Conservation (phyloP, 257 asterid species). For the Rauvolfia tetraphylla region DNA sequence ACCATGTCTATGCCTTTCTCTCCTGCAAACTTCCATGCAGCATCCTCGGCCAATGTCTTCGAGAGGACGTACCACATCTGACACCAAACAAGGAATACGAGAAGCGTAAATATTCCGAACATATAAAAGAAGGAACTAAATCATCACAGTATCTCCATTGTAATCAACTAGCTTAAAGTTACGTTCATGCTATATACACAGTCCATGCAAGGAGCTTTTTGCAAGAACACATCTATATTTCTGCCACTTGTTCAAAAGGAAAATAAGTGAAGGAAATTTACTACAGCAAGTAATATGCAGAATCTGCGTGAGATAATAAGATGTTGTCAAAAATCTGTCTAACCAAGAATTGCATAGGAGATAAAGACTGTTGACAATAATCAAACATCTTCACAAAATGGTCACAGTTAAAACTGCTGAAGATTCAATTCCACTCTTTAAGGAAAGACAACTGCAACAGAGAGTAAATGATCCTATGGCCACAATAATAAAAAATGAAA, state of each 20-base stretch:
- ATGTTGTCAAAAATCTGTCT: background rate
- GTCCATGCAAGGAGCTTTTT: background rate
- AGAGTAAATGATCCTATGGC: too few relatives aligned
- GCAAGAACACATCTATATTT: background rate
- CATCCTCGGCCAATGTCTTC: conserved; percentile 78
- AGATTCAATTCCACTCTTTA: too few relatives aligned
- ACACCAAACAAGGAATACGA: background rate
- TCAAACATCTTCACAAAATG: background rate
- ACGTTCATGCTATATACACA: background rate
- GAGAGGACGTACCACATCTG: conserved; percentile 80
- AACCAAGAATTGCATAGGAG: background rate
- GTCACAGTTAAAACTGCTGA: too few relatives aligned
- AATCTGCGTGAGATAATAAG: background rate
- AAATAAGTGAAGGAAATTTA: background rate
- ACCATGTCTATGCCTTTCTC: conserved; percentile 75
- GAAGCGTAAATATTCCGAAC: background rate
- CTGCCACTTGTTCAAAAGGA: background rate
- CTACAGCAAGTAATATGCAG: background rate
- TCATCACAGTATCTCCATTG: background rate
- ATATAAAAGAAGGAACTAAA: background rate
- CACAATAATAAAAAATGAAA: too few relatives aligned
- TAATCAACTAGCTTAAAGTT: background rate
- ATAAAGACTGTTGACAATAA: background rate
- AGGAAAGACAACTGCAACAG: too few relatives aligned
- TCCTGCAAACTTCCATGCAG: conserved; percentile 74